These are phyloP conservation scores for Beauveria scarabaeidicola DNA, from an alignment of 2,329 filamentous ascomycete genomes.

Conservation along the genomic window DNA sequence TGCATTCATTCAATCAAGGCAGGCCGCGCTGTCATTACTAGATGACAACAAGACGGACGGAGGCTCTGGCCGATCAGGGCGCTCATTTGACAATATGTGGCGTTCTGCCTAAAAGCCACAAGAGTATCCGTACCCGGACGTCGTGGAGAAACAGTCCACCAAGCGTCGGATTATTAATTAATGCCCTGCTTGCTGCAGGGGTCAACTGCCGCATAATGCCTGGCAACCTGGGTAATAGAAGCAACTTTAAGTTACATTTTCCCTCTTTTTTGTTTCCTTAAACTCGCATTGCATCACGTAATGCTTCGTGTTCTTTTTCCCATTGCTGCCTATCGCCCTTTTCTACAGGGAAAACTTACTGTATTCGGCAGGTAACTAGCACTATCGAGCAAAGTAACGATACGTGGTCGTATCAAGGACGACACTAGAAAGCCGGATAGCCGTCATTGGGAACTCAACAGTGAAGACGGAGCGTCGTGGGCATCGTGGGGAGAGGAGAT, in stretches of 20 bases:
- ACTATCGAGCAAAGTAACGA: background rate
- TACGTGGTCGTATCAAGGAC: background rate
- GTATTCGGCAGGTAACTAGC: conserved; percentile 3
- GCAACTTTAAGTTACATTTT: too few relatives aligned
- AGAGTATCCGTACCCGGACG: background rate
- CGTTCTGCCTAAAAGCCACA: background rate
- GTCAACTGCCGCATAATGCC: background rate
- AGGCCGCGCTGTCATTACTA: background rate
- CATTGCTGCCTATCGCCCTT: background rate
- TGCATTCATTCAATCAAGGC: too few relatives aligned
- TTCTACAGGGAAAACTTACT: background rate
- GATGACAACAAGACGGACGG: background rate
- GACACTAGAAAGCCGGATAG: conserved; percentile 4
- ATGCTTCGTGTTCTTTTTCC: background rate
- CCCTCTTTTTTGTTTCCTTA: too few relatives aligned
- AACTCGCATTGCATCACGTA: background rate
- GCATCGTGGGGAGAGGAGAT: too few relatives aligned
- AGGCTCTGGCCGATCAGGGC: background rate
- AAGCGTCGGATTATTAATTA: background rate
- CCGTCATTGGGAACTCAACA: background rate
- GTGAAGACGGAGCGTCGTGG: background rate
- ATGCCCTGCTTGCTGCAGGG: background rate
- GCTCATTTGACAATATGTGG: background rate
- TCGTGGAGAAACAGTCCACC: background rate
- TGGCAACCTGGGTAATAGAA: too few relatives aligned